Conservation (phyloP, 805 yeast genomes). For the Hanseniaspora taiwanica region DNA sequence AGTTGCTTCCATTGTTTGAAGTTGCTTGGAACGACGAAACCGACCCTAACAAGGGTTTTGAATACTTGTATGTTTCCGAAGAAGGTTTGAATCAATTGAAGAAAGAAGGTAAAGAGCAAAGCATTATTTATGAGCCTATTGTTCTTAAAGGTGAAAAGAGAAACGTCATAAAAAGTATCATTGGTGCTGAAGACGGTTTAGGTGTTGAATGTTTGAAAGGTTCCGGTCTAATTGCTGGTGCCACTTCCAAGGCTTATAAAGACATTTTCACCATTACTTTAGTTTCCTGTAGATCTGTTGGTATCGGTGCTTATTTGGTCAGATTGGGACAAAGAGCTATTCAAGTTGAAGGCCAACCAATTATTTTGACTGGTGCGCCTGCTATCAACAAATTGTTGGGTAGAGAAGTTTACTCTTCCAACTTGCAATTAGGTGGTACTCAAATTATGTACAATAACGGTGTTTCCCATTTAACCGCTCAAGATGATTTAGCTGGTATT, state of each 20-base stretch:
- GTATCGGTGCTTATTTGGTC: slow-evolving; percentile 98
- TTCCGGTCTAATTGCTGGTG: slow-evolving; percentile 98
- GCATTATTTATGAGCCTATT: slow-evolving; percentile 60
- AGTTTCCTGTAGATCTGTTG: slow-evolving; percentile 99
- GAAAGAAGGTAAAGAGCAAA: slow-evolving; percentile 43
- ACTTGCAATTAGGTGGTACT: slow-evolving; percentile 97
- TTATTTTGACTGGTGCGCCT: slow-evolving; percentile 97
- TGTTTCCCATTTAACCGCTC: slow-evolving; percentile 95
- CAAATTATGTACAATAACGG: slow-evolving; percentile 98
- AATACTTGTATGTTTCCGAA: slow-evolving; percentile 68
- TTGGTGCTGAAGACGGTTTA: slow-evolving; percentile 91
- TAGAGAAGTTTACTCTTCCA: slow-evolving; percentile 92
- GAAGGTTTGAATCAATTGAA: slow-evolving; percentile 47
- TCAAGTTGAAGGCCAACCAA: slow-evolving; percentile 97
- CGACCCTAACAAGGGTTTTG: slow-evolving; percentile 76
- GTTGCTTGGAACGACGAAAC: slow-evolving; percentile 83
- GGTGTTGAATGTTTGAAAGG: slow-evolving; percentile 99
- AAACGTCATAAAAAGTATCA: slow-evolving; percentile 65
- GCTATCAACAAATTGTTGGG: slow-evolving; percentile 95
- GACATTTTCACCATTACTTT: slow-evolving; percentile 96
- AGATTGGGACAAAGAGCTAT: slow-evolving; percentile 98
- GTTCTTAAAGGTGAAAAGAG: slow-evolving; percentile 82
- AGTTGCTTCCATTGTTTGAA: slow-evolving; percentile 73
- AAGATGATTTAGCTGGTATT: slow-evolving; percentile 93
- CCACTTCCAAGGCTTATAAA: slow-evolving; percentile 92